Evolutionary conservation across 2,329 filamentous ascomycete species (phyloP).

Genomic region (Scedosporium minutisporum): DNA sequence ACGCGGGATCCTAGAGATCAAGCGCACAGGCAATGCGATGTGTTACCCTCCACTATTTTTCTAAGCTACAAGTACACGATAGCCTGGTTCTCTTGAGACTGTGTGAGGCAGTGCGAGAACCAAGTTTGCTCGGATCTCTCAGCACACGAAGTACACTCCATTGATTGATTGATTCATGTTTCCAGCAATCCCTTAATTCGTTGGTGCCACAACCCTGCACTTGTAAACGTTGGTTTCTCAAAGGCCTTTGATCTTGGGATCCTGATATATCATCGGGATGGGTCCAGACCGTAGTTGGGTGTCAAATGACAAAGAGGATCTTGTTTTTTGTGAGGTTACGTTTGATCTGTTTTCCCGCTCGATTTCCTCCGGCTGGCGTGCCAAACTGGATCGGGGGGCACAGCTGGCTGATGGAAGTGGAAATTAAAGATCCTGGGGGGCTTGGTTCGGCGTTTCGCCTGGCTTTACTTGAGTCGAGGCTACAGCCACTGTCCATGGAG

Average conservation of each 20-base stretch:
- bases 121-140: neutral
- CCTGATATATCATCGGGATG: neutral
- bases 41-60: too few species aligned
- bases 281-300: neutral
- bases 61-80: too few species aligned
- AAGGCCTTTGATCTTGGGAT: neutral
- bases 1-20: too few species aligned
- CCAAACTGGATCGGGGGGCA: neutral
- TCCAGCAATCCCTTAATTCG: neutral
- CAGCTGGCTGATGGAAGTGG: neutral
- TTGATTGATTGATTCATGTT: neutral
- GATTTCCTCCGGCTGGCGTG: neutral
- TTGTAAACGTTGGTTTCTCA: neutral
- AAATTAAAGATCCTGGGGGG: slow-evolving; percentile 2
- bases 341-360: neutral
- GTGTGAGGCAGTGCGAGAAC: slow-evolving; percentile 2
- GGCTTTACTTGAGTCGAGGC: neutral
- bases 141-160: neutral
- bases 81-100: neutral
- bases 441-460: slow-evolving; percentile 1
- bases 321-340: neutral
- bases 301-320: neutral
- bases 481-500: neutral
- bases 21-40: too few species aligned
- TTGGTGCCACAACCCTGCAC: neutral